Evolutionary conservation across 2,329 filamentous ascomycete species (phyloP).

Genomic region (Dichotomopilus funicola): DNA sequence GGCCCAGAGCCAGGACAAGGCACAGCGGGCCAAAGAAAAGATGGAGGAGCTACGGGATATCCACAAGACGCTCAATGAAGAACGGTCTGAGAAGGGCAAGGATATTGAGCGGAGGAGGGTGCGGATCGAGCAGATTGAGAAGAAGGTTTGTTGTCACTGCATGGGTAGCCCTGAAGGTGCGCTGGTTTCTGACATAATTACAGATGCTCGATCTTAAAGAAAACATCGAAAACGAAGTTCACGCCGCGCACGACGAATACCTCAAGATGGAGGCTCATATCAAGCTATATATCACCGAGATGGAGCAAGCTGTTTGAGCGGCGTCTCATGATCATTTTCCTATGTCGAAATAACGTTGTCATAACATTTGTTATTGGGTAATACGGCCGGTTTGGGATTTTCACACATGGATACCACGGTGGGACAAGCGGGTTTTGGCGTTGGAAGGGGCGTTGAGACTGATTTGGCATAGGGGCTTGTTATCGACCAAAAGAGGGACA

Average conservation of each 20-base stretch:
- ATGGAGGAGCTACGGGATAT: conserved; percentile 84
- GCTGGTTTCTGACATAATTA: conserved; percentile 23
- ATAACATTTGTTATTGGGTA: conserved; percentile 21
- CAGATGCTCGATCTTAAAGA: conserved; percentile 98
- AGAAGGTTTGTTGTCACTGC: conserved; percentile 62
- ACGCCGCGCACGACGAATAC: conserved; percentile 86
- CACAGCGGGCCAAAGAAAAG: conserved; percentile 70
- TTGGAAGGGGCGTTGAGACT: no score
- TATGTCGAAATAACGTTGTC: conserved; percentile 24
- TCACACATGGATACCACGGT: conserved; percentile 29
- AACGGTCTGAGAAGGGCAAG: conserved; percentile 77
- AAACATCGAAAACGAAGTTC: conserved; percentile 91
- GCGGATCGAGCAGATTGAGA: conserved; percentile 96
- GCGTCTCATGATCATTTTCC: background rate
- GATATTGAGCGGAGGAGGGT: conserved; percentile 90
- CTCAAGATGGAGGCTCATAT: conserved; percentile 97
- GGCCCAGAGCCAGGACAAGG: conserved; percentile 73
- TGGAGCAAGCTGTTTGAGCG: conserved; percentile 74
- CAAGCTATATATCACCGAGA: conserved; percentile 95
- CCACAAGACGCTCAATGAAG: conserved; percentile 75
- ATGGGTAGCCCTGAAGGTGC: background rate
- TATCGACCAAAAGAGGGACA: no score
- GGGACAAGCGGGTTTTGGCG: background rate
- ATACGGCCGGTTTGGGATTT: background rate
- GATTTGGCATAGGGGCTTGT: no score